Evolutionary conservation across 768 basidiomycete genomes (phyloP).

Genomic region (Galerina sulciceps): DNA sequence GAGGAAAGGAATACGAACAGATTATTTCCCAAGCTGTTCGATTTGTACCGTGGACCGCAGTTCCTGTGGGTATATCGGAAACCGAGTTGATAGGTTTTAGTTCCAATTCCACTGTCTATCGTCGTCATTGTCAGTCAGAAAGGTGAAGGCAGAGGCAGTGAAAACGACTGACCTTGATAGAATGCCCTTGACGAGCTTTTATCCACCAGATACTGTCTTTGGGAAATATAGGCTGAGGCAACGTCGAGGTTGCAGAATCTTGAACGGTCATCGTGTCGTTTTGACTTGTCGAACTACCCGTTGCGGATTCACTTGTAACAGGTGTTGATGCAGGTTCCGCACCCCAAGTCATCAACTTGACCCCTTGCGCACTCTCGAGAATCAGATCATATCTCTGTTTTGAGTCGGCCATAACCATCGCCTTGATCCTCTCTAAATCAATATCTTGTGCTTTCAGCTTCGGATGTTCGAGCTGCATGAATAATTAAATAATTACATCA

Average conservation of each 20-base stretch:
- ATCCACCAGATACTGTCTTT: slow-evolving; percentile 73
- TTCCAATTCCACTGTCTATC: slow-evolving; percentile 71
- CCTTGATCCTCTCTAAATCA: slow-evolving; percentile 55
- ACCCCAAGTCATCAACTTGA: slow-evolving; percentile 11
- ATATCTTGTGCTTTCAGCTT: slow-evolving; percentile 60
- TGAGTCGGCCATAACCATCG: slow-evolving; percentile 67
- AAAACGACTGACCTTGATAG: slow-evolving; percentile 60
- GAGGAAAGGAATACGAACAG: slow-evolving; percentile 40
- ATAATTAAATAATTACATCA: neutral
- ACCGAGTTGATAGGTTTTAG: slow-evolving; percentile 59
- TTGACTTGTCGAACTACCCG: neutral
- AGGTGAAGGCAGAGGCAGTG: neutral
- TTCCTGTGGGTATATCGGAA: slow-evolving; percentile 64
- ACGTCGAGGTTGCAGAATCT: neutral
- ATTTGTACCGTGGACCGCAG: slow-evolving; percentile 86
- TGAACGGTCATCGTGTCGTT: slow-evolving; percentile 13
- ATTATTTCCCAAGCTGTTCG: slow-evolving; percentile 72
- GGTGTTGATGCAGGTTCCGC: neutral
- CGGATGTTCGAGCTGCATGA: slow-evolving; percentile 63
- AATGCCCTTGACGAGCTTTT: slow-evolving; percentile 90
- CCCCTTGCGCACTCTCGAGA: slow-evolving; percentile 43
- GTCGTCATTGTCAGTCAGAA: neutral
- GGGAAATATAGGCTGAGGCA: slow-evolving; percentile 9
- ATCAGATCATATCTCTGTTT: slow-evolving; percentile 70
- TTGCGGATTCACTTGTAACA: neutral